These are phyloP conservation scores for Lasiodiplodia theobromae DNA, from an alignment of 2,329 filamentous ascomycete species.

Conservation along the genomic window DNA sequence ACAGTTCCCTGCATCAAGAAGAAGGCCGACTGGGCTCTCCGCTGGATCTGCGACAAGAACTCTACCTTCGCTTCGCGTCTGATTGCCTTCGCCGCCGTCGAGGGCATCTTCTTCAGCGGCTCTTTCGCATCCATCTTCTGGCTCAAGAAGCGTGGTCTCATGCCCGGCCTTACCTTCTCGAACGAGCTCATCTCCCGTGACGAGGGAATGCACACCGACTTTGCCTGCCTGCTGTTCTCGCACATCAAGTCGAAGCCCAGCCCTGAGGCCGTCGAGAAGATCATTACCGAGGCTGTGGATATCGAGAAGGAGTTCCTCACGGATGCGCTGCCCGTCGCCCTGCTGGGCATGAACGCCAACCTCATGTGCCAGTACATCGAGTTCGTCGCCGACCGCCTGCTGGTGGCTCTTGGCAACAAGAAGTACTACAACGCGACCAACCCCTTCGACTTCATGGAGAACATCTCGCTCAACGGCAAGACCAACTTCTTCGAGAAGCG, in stretches of 20 bases:
- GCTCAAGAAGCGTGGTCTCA: constrained; percentile 99
- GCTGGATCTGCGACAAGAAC: constrained; percentile 92
- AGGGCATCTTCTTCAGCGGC: constrained; percentile 99
- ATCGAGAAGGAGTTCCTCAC: constrained; percentile 99
- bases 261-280: constrained; percentile 79
- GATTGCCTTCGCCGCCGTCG: constrained; percentile 94
- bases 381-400: constrained; percentile 95
- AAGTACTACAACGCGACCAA: constrained; percentile 94
- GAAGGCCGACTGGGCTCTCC: constrained; percentile 97
- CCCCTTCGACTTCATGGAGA: constrained; percentile 99
- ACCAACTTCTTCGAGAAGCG: constrained; percentile 99
- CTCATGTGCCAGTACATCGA: constrained; percentile 99
- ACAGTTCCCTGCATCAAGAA: constrained; percentile 93
- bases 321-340: constrained; percentile 88
- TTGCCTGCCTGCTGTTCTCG: constrained; percentile 97
- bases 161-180: constrained; percentile 98
- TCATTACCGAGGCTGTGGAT: constrained; percentile 90
- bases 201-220: constrained; percentile 99
- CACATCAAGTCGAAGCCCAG: constrained; percentile 91
- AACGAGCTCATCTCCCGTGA: constrained; percentile 99
- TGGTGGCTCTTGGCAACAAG: constrained; percentile 90
- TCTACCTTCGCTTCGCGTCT: constrained; percentile 96
- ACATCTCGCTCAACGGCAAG: constrained; percentile 98
- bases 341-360: constrained; percentile 96
- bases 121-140: constrained; percentile 99